A percentile compares a stretch with the other conserved stretches of the same genome.
phyloP scores from a whole-genome alignment of 192 early-diverging fungal genomes.

The Powellomyces hirtus region DNA sequence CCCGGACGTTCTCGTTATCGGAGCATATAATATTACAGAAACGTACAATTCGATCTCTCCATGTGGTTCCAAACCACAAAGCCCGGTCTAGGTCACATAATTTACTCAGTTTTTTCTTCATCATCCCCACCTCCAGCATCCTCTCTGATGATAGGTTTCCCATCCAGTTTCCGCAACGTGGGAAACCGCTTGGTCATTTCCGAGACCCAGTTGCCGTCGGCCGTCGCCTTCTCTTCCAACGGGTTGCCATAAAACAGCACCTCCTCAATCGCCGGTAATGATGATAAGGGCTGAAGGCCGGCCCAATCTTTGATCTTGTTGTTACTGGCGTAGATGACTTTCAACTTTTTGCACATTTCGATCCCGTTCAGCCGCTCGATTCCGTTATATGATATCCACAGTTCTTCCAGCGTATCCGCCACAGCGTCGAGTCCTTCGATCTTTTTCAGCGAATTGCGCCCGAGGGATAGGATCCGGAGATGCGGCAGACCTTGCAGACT shows the following conservation, averaged over 20 bases:
- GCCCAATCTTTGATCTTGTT: conserved; percentile 61
- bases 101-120: no score
- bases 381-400: conserved; percentile 58
- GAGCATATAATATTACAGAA: no score
- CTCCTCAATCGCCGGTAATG: conserved; percentile 48
- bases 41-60: no score
- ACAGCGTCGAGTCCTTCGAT: conserved; percentile 59
- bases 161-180: conserved; percentile 50
- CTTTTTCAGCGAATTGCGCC: conserved; percentile 55
- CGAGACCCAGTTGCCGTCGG: conserved; percentile 51
- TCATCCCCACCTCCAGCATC: conserved; percentile 21
- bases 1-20: no score
- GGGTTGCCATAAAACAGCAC: conserved; percentile 51
- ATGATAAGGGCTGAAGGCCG: conserved; percentile 38
- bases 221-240: conserved; percentile 56
- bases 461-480: conserved; percentile 50
- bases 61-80: no score
- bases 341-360: conserved; percentile 60
- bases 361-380: conserved; percentile 55
- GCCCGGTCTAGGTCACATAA: no score
- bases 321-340: conserved; percentile 56
- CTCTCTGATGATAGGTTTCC: conserved; percentile 51
- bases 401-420: conserved; percentile 55
- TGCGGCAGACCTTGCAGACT: conserved; percentile 42
- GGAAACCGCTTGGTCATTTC: conserved; percentile 54